Percentiles rank a stretch among this genome's conserved stretches.
phyloP scores from a whole-genome alignment of 1,139 yeast species.

The Yamadazyma sp. region DNA sequence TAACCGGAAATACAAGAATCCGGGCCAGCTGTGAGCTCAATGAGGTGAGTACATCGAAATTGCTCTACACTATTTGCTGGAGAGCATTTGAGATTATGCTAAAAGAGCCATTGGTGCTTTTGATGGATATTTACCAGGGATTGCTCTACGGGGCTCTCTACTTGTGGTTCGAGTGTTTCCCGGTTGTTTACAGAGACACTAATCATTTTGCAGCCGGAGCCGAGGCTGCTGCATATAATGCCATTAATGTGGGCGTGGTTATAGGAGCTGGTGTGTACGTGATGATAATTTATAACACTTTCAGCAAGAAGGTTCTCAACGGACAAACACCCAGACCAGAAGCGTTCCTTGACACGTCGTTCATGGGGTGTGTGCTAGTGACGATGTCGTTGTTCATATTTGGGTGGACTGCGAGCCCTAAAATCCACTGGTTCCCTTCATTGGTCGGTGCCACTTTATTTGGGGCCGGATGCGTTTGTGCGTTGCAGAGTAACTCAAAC shows the following conservation, averaged over 20 bases:
- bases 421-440: conserved; percentile 34
- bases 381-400: conserved; percentile 33
- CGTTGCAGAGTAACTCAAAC: conserved; percentile 38
- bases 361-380: conserved; percentile 27
- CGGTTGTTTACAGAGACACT: conserved; percentile 24
- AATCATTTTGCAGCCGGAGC: conserved; percentile 29
- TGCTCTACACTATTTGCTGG: conserved; percentile 22
- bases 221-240: conserved; percentile 24
- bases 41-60: conserved; percentile 26
- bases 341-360: conserved; percentile 54
- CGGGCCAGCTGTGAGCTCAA: conserved; percentile 42
- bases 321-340: conserved; percentile 56
- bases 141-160: conserved; percentile 30
- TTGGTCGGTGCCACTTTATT: conserved; percentile 29
- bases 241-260: conserved; percentile 20
- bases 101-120: conserved; percentile 31
- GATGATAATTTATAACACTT: conserved; percentile 17
- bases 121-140: conserved; percentile 31
- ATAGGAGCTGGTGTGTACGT: conserved; percentile 24
- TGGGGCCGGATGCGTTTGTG: conserved; percentile 27
- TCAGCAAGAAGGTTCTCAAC: conserved; percentile 26
- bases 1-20: conserved; percentile 42
- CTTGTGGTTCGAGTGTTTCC: conserved; percentile 36
- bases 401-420: conserved; percentile 29
- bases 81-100: conserved; percentile 31